These are phyloP conservation scores for Elsinoe australis DNA, from an alignment of 2,329 filamentous ascomycete genomes.

Conservation along the genomic window DNA sequence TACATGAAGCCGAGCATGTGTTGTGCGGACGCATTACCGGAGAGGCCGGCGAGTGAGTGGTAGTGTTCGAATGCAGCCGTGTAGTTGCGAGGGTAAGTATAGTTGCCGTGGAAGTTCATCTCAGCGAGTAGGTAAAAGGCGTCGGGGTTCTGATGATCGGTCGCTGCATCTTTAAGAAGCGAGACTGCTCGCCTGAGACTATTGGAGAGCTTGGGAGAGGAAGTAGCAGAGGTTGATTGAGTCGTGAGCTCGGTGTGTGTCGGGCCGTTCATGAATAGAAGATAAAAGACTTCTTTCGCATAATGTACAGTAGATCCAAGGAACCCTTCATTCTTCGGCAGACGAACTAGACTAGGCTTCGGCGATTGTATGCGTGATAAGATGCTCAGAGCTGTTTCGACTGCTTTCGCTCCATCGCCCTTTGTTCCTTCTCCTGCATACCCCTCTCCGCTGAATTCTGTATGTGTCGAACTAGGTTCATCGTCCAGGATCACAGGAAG, in stretches of 20 bases:
- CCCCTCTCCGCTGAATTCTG: slow-evolving; percentile 3
- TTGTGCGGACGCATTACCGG: slow-evolving; percentile 86
- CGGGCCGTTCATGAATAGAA: slow-evolving; percentile 59
- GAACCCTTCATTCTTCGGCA: slow-evolving; percentile 49
- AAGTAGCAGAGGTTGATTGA: slow-evolving; percentile 31
- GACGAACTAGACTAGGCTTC: slow-evolving; percentile 31
- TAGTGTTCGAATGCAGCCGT: slow-evolving; percentile 73
- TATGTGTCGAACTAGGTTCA: slow-evolving; percentile 1
- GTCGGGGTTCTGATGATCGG: slow-evolving; percentile 56
- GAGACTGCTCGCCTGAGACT: slow-evolving; percentile 51
- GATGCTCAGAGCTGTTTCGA: slow-evolving; percentile 35
- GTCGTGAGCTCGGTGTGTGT: slow-evolving; percentile 37
- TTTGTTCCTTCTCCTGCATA: not conserved
- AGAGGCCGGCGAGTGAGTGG: slow-evolving; percentile 61
- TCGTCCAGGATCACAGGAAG: too few relatives aligned
- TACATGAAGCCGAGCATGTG: slow-evolving; percentile 96
- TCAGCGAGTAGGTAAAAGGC: slow-evolving; percentile 85
- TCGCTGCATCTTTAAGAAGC: slow-evolving; percentile 52
- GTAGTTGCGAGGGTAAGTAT: slow-evolving; percentile 76
- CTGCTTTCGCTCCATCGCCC: slow-evolving; percentile 30
- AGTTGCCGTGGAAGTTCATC: slow-evolving; percentile 96
- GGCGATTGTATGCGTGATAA: slow-evolving; percentile 38
- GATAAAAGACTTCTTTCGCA: slow-evolving; percentile 53
- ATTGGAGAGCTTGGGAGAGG: slow-evolving; percentile 40
- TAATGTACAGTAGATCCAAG: slow-evolving; percentile 53